Evolutionary conservation across 352 stramenopile species (phyloP).

Genomic region (Hyaloperonospora arabidopsidis): DNA sequence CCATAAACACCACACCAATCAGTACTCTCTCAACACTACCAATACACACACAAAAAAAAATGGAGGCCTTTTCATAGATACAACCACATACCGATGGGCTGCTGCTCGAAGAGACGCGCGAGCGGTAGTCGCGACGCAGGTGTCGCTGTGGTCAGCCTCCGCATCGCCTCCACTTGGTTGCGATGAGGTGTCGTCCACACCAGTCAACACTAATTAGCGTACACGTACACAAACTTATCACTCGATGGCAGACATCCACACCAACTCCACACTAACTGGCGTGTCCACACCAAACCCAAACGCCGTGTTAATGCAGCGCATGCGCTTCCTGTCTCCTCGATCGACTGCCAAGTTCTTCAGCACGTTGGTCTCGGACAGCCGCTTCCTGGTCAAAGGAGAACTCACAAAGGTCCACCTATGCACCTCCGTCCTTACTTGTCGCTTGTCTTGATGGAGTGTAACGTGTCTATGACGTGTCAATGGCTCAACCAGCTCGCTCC

Average conservation of each 20-base stretch:
- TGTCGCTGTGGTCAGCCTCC: conserved; percentile 21
- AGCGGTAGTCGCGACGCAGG: conserved; percentile 24
- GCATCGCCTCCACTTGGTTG: conserved; percentile 18
- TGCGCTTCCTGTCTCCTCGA: neutral
- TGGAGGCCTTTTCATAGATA: no score
- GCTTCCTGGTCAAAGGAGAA: conserved; percentile 30
- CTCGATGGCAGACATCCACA: no score
- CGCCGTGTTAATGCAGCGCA: no score
- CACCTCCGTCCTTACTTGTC: no score
- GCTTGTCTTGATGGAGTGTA: no score
- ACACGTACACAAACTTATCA: conserved; percentile 9
- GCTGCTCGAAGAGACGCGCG: conserved; percentile 28
- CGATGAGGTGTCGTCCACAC: conserved; percentile 13
- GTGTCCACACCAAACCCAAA: neutral
- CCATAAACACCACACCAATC: conserved; percentile 3
- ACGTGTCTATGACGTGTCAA: no score
- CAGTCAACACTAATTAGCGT: conserved; percentile 12
- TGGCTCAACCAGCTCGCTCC: conserved; percentile 30
- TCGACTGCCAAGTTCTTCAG: conserved; percentile 8
- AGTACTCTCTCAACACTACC: no score
- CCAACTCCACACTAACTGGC: no score
- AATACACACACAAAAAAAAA: neutral
- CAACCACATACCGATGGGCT: conserved; percentile 26
- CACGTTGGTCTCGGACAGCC: conserved; percentile 6
- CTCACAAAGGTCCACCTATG: conserved; percentile 32